Evolutionary conservation across 2,329 filamentous ascomycete species (phyloP), one percentile per base, ranked within the genome.

Genomic region (Pseudocercospora cruenta): DNA sequence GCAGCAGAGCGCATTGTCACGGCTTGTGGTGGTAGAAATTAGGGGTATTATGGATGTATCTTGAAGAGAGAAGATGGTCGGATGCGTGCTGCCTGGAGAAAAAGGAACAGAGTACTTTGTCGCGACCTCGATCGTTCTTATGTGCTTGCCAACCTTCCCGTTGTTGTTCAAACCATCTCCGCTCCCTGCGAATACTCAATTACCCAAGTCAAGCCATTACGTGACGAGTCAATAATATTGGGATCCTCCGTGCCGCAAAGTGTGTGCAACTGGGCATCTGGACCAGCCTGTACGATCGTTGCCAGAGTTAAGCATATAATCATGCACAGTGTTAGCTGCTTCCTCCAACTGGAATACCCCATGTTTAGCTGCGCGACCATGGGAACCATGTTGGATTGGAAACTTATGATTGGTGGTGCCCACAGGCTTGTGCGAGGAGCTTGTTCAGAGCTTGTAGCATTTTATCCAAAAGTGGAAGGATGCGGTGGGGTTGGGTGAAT

Each of bases 1-100:
- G 55, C 33, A 43, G 55, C 55, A 58, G 66, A 68, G 61, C 66
- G 67, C 70, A 72, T 72, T 21, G 55, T 69, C 57, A 63, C 47
- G 19, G 14, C 19, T 64, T 36, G 43, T 45, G 53, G 55, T 33
- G 31, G 10, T 65, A 9, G 14, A 12, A 22, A 43, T 28, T 19
- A 21, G 31, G 21, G 26, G 10, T 10, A 24, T 19, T 58, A 33
- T 43, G 10, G 21, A 58, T 58, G 28, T 22, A 26, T 24, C 5
- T 36, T 21, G 47, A 21, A 51, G 47, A 53, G 21, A 53, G 24
- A 39, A 16, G 55, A 43, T 39, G 19, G 19, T 43, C 39, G 33
- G 16, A 26, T 19, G 55, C 28, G 16, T 36, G 31, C 31, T 19
- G n/a, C 19, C n/a, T 28, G 53, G n/a, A 19, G n/a, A 10, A 57